phyloP scores from a whole-genome alignment of 345 rosid species.

The Citrus inodora region DNA sequence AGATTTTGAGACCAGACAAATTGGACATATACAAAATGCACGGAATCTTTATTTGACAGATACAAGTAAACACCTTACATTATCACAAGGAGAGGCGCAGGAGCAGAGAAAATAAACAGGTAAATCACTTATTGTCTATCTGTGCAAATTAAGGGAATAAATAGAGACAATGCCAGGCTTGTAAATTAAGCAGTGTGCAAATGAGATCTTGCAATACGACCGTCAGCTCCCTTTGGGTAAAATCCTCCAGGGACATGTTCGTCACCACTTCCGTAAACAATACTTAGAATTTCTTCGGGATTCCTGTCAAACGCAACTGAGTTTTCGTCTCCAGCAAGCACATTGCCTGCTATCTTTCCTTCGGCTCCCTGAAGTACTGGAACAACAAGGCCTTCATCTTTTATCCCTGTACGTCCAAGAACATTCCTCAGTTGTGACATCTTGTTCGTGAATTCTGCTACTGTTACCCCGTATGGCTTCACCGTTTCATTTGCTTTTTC shows the following conservation, averaged over 20 bases:
- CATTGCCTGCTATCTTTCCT: slow-evolving; percentile 28
- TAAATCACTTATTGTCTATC: not conserved
- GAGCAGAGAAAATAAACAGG: too few relatives aligned
- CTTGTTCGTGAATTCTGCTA: slow-evolving; percentile 40
- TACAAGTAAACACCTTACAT: too few relatives aligned
- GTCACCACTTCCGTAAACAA: slow-evolving; percentile 32
- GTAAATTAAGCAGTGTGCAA: not conserved
- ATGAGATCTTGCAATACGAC: slow-evolving; percentile 26
- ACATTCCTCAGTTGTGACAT: slow-evolving; percentile 30
- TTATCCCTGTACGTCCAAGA: slow-evolving; percentile 24
- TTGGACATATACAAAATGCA: too few relatives aligned
- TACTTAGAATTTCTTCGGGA: slow-evolving; percentile 29
- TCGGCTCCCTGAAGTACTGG: slow-evolving; percentile 22
- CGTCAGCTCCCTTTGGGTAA: slow-evolving; percentile 34
- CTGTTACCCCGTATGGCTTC: slow-evolving; percentile 32
- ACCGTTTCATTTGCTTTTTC: slow-evolving; percentile 28
- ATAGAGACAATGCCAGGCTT: not conserved
- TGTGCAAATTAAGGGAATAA: not conserved
- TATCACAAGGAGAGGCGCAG: too few relatives aligned
- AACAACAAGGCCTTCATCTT: slow-evolving; percentile 46
- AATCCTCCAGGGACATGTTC: slow-evolving; percentile 34
- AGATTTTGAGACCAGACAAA: too few relatives aligned
- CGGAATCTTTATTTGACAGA: too few relatives aligned
- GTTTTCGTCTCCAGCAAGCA: slow-evolving; percentile 33
- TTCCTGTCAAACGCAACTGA: slow-evolving; percentile 31